These are phyloP conservation scores for Fraxinus baroniana DNA, from an alignment of 305 asterid genomes.

Conservation along the genomic window DNA sequence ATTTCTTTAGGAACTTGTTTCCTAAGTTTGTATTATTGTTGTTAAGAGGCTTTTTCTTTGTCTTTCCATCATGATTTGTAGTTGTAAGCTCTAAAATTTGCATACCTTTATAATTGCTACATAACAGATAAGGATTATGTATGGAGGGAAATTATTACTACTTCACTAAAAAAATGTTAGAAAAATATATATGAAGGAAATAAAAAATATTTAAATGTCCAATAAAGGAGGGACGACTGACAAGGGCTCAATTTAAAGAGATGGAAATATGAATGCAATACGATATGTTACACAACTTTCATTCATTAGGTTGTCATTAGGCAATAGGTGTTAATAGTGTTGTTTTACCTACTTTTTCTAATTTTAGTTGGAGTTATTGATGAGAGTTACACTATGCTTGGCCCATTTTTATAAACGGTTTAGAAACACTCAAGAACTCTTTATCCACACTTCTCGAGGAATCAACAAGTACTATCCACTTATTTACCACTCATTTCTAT, in stretches of 20 bases:
- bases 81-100: conserved; percentile 13
- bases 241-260: neutral
- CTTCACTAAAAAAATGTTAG: neutral
- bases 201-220: neutral
- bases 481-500: neutral
- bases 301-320: neutral
- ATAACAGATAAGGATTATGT: neutral
- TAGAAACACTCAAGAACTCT: neutral
- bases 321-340: neutral
- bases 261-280: neutral
- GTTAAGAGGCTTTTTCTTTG: conserved; percentile 11
- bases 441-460: neutral
- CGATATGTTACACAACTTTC: neutral
- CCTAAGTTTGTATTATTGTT: conserved; percentile 2
- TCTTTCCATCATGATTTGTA: conserved; percentile 14
- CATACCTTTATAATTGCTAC: neutral
- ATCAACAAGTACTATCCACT: neutral
- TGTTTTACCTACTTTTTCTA: neutral
- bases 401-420: neutral
- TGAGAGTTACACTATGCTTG: neutral
- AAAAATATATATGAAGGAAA: neutral
- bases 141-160: neutral
- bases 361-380: neutral
- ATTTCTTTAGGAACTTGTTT: conserved; percentile 14
- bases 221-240: neutral